Base-by-base conservation (phyloP, 306 rosid species). In the Cucumis melo region DNA sequence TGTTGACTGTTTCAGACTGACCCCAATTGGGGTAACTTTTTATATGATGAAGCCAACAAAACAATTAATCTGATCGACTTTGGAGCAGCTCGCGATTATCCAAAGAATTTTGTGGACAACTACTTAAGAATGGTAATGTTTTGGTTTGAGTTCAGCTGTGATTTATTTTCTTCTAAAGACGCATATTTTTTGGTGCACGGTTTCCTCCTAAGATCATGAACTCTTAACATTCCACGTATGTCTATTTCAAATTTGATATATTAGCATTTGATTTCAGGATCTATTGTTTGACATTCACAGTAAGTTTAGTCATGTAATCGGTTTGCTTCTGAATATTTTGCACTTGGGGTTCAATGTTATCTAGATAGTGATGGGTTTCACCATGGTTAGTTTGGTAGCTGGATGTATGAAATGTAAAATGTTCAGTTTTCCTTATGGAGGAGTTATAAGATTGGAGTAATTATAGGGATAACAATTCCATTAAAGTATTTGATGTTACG, bases 11-110 rank as follows among this genome's bases (percentile, higher is more conserved):
- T 53, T 54, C 96, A 94, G 97, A 94, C 98, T 7, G 98, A 94
- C 87, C 98, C 98, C 71, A 94, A 94, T 79, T 94, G 98, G 98
- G 83, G 97, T 67, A 94, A 94, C 84, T 94, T 94, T 88, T 84
- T 94, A 86, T 91, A 87, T 48, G 85, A 94, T 44, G 91, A 91
- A 83, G 81, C 86, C 62, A 83, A 85, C 34, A 94, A 87, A 15
- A 75, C 81, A 27, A 86, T 94, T 81, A 94, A 94, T 81, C 93
- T 94, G 76, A 91, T 91, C 46, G 98, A 94, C 84, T 91, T 94
- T 61, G 97, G 98, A 82, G 98, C 98, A 38, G 90, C 95, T 75
- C 91, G 95, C 41, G 97, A 94, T 76, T 94, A 34, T 81, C 92
- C 96, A 4, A 94, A 90, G 82, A 60, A 55, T 41, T 94, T 91